phyloP scores from a whole-genome alignment of 1,284 basidiomycete species.

The Rhodotorula sp. region DNA sequence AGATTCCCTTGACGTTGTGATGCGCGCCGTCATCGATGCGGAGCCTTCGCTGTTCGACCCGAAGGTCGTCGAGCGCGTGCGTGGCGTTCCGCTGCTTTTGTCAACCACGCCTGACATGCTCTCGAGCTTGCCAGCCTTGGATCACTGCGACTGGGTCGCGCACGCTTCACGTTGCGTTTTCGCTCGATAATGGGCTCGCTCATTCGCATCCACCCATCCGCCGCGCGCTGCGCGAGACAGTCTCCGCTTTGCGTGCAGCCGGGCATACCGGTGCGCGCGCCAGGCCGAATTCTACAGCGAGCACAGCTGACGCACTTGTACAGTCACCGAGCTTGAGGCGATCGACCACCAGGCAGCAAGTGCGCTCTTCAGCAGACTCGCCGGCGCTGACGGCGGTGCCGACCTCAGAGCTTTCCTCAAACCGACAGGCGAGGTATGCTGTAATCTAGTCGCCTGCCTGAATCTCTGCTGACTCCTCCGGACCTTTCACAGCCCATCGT shows the following conservation, averaged over 20 bases:
- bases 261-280: not conserved
- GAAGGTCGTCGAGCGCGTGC: constrained; percentile 2
- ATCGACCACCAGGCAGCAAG: not conserved
- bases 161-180: not conserved
- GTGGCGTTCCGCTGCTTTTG: not conserved
- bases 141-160: no score
- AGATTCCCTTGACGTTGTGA: not conserved
- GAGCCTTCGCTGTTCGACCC: not conserved
- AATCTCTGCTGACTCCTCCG: not conserved
- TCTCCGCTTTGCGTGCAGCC: not conserved
- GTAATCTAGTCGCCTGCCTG: not conserved
- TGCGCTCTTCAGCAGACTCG: not conserved
- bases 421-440: not conserved
- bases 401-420: not conserved
- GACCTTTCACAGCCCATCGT: not conserved
- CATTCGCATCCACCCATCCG: constrained; percentile 5
- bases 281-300: no score
- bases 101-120: not conserved
- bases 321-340: not conserved
- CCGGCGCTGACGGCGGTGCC: not conserved
- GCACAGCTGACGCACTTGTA: no score
- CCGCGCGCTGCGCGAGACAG: not conserved
- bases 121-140: not conserved
- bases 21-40: not conserved
- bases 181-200: not conserved